These are phyloP conservation scores for Sequoiadendron giganteum DNA, from an alignment of 75 land plant species.

Conservation along the genomic window DNA sequence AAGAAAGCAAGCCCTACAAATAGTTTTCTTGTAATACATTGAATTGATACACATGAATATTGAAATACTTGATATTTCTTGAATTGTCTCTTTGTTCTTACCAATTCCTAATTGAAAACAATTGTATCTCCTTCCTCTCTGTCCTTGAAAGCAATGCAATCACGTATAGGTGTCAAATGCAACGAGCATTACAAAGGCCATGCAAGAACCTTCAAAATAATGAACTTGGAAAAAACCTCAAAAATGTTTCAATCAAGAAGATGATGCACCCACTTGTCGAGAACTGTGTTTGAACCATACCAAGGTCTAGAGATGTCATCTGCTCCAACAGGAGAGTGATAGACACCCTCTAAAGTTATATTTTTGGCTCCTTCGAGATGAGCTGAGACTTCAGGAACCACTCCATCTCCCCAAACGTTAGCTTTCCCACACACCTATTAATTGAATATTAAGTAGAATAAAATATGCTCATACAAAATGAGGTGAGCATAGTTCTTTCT, in stretches of 20 bases:
- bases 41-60: background rate
- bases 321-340: slow-evolving; percentile 94
- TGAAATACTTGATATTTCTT: background rate
- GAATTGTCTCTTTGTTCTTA: background rate
- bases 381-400: slow-evolving; percentile 89
- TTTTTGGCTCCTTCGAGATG: slow-evolving; percentile 88
- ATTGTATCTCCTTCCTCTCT: background rate
- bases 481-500: too few species aligned
- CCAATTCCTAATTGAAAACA: background rate
- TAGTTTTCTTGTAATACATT: background rate
- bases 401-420: slow-evolving; percentile 98
- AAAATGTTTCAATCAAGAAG: slow-evolving; percentile 34
- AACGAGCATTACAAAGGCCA: background rate
- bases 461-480: background rate
- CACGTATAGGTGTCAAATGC: background rate
- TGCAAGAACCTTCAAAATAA: background rate
- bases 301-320: slow-evolving; percentile 66
- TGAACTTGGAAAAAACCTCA: background rate
- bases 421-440: slow-evolving; percentile 86
- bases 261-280: slow-evolving; percentile 80
- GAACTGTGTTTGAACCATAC: slow-evolving; percentile 79
- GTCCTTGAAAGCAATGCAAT: background rate
- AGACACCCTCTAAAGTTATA: slow-evolving; percentile 79
- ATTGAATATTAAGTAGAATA: background rate
- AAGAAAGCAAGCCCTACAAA: background rate